phyloP scores from a whole-genome alignment of 1,139 yeast genomes.

The Casaregolazyma suthepensis region DNA sequence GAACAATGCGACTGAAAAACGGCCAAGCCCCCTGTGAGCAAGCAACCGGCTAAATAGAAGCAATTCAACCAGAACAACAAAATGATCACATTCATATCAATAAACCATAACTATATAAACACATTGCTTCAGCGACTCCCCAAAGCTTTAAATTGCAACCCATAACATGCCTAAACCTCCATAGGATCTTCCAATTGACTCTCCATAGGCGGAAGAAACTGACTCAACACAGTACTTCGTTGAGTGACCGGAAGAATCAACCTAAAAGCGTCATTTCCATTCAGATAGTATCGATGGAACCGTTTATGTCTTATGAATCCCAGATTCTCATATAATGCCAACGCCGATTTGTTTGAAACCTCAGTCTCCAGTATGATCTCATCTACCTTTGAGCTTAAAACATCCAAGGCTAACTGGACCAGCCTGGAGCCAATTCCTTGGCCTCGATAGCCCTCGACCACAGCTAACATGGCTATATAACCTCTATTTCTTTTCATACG shows the following conservation, averaged over 20 bases:
- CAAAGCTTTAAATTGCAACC: background rate
- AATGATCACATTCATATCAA: too few species aligned
- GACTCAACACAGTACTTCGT: slow-evolving; percentile 41
- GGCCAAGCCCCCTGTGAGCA: too few species aligned
- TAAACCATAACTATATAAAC: background rate
- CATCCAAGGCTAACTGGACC: slow-evolving; percentile 57
- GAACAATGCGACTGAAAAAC: too few species aligned
- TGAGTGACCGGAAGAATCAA: slow-evolving; percentile 62
- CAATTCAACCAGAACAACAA: background rate
- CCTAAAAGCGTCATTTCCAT: slow-evolving; percentile 88
- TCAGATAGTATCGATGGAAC: slow-evolving; percentile 77
- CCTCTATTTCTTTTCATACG: slow-evolving; percentile 65
- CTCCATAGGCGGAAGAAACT: slow-evolving; percentile 15
- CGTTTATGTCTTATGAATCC: slow-evolving; percentile 83
- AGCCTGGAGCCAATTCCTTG: slow-evolving; percentile 73
- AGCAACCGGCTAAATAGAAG: too few species aligned
- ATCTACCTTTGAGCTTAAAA: slow-evolving; percentile 66
- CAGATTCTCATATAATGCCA: slow-evolving; percentile 71
- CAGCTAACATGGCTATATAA: slow-evolving; percentile 94
- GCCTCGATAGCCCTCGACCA: slow-evolving; percentile 64
- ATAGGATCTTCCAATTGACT: background rate
- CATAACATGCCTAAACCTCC: background rate
- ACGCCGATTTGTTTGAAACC: slow-evolving; percentile 71
- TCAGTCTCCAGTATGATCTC: slow-evolving; percentile 92
- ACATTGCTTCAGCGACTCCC: background rate